A percentile compares a stretch with the other conserved stretches of the same genome.
Conservation (phyloP, 768 basidiomycete species). For the Amylocystis lapponica region DNA sequence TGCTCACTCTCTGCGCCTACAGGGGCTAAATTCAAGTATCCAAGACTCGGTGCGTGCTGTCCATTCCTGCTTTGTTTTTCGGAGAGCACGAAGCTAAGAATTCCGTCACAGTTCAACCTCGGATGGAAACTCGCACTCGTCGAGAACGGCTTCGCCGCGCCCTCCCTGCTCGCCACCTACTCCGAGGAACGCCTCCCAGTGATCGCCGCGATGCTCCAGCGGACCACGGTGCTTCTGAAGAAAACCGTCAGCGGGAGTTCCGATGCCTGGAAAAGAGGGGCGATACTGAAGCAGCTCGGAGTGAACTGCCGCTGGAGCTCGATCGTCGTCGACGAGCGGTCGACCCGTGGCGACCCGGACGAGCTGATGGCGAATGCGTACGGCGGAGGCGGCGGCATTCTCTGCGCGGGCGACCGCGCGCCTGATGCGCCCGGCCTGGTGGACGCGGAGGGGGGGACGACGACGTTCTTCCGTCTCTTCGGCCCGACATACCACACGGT, state of each 20-base stretch:
- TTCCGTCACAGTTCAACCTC: constrained; percentile 19
- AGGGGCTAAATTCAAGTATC: constrained; percentile 25
- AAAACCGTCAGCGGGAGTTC: background rate
- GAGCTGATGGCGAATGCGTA: constrained; percentile 9
- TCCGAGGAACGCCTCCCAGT: constrained; percentile 26
- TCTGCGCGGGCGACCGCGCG: constrained; percentile 41
- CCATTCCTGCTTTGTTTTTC: background rate
- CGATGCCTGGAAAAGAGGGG: constrained; percentile 1
- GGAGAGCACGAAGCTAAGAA: background rate
- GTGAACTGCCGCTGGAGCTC: constrained; percentile 50
- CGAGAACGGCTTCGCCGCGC: constrained; percentile 18
- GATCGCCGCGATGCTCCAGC: constrained; percentile 24
- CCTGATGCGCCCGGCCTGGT: constrained; percentile 36
- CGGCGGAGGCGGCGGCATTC: constrained; percentile 10
- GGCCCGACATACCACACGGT: constrained; percentile 3
- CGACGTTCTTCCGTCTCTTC: constrained; percentile 6
- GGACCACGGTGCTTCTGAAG: constrained; percentile 11
- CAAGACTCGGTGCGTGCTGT: constrained; percentile 17
- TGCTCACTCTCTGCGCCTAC: constrained; percentile 7
- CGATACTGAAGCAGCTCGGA: constrained; percentile 36
- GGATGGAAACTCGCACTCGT: constrained; percentile 27
- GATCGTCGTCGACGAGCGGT: constrained; percentile 24
- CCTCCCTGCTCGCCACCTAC: constrained; percentile 24
- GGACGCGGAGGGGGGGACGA: background rate
- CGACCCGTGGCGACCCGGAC: background rate